Base-by-base conservation (phyloP, 192 early-diverging fungal genomes). In the Backusella luteola region DNA sequence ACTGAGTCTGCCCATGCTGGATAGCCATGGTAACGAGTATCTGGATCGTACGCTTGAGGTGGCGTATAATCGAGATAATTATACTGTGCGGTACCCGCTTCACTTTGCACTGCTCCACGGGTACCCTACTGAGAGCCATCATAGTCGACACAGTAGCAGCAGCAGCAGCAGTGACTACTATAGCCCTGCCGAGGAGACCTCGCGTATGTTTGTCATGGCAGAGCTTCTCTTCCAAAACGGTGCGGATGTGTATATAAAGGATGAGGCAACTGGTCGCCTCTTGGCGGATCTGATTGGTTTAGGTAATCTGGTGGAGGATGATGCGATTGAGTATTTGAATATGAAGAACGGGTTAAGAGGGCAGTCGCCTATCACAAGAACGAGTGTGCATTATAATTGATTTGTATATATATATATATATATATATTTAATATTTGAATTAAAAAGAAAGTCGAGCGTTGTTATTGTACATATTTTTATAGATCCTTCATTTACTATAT, bases 211-310 rank as follows among this genome's bases (percentile, higher is more conserved):
- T 52, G 82, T 83, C 4, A 84, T 90, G 78, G 91, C 89, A 2
- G 91, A 92, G 71, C 87, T 91, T 68, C 74, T 92, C 49, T 68
- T 91, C 14, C 91, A 91, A 70, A 90, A 91, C 69, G 89, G 90
- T 23, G 87, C 87, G 23, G 75, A 77, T 69, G 56, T 74, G 8
- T 15, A 41, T 29, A 52, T 73, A 17, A 4, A 72, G 6, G 79
- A 80, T 46, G 36, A 38, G 2, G 79, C 69, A 1, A 77, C 74
- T 2, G 73, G 68, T 12, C 67, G 69, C 11, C 68, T 74, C 0
- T 42, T 80, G 39, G 38, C 69, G 2, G 69, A 75, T 8, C 29
- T 80, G 6, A 71, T 80, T 6, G 46, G 49, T 1, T 36, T 70
- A 21, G 79, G 69, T 2, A 53, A 44, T 42, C 11, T 41, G 17